A percentile compares a stretch with the other conserved stretches of the same genome.
phyloP scores from a whole-genome alignment of 371 early-diverging fungal genomes.

The Dipsacomyces acuminosporus region DNA sequence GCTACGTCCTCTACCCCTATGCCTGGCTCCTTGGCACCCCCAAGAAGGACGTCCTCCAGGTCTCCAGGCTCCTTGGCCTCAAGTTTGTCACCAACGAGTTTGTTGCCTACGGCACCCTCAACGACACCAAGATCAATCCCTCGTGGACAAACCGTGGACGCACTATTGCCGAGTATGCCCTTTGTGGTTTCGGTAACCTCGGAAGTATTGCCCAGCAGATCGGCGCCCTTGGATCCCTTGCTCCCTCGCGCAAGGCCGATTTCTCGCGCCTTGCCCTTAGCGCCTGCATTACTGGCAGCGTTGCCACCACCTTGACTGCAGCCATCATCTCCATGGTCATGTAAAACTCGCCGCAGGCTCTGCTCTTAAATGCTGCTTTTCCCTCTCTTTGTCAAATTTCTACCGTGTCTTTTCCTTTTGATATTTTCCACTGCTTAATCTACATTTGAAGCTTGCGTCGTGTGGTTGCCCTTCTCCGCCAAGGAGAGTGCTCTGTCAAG shows the following conservation, averaged over 20 bases:
- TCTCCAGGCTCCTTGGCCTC: slow-evolving; percentile 75
- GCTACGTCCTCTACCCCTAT: slow-evolving; percentile 72
- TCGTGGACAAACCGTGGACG: slow-evolving; percentile 14
- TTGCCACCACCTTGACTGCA: slow-evolving; percentile 79
- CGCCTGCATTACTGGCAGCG: slow-evolving; percentile 76
- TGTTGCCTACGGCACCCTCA: slow-evolving; percentile 63
- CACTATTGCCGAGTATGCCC: slow-evolving; percentile 31
- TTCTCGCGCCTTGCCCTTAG: slow-evolving; percentile 71
- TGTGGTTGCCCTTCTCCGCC: too few species aligned
- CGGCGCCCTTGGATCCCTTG: slow-evolving; percentile 72
- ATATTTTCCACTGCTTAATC: too few species aligned
- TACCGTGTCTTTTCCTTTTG: too few species aligned
- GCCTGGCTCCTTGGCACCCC: slow-evolving; percentile 84
- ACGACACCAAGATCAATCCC: slow-evolving; percentile 2
- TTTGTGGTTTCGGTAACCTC: slow-evolving; percentile 89
- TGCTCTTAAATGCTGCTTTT: too few species aligned
- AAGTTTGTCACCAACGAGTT: slow-evolving; percentile 91
- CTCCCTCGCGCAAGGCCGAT: slow-evolving; percentile 71
- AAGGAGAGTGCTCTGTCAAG: too few species aligned
- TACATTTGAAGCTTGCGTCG: too few species aligned
- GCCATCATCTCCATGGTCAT: slow-evolving; percentile 52
- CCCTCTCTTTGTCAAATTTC: too few species aligned
- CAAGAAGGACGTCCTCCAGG: slow-evolving; percentile 52
- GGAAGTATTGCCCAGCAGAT: slow-evolving; percentile 85
- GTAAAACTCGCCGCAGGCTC: too few species aligned